Percentiles rank a stretch among this genome's conserved stretches.
These are phyloP conservation scores for Chytridium lagenaria DNA, from an alignment of 371 early-diverging fungal genomes.

Conservation along the genomic window DNA sequence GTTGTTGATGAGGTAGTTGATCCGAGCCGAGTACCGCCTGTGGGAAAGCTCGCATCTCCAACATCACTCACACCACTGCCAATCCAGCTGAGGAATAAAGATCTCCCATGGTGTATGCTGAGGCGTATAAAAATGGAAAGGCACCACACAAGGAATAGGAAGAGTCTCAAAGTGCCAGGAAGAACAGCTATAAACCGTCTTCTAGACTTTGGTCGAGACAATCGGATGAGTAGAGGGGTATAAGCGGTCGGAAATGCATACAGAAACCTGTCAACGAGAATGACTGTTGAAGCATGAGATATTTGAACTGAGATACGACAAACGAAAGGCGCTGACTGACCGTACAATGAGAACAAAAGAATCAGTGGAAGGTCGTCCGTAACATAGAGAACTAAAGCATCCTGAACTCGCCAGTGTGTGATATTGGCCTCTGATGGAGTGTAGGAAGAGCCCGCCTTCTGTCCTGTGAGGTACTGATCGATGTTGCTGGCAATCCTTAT, in stretches of 20 bases:
- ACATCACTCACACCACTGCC: conserved; percentile 2
- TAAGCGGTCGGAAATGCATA: neutral
- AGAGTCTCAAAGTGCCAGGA: neutral
- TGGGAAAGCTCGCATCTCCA: neutral
- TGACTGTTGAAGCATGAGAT: neutral
- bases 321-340: neutral
- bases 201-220: neutral
- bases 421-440: neutral
- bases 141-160: conserved; percentile 1
- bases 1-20: neutral
- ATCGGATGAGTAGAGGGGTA: neutral
- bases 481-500: neutral
- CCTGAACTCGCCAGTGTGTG: conserved; percentile 6
- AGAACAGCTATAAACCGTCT: neutral
- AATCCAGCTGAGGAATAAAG: neutral
- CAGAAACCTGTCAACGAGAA: neutral
- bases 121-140: conserved; percentile 3
- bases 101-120: neutral
- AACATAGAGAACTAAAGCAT: neutral
- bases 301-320: neutral
- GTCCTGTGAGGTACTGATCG: neutral
- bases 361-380: conserved; percentile 4
- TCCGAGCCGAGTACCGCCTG: neutral
- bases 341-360: neutral
- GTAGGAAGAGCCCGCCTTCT: neutral